Conservation (phyloP, 768 basidiomycete genomes). For the Infundibulicybe gibba region DNA sequence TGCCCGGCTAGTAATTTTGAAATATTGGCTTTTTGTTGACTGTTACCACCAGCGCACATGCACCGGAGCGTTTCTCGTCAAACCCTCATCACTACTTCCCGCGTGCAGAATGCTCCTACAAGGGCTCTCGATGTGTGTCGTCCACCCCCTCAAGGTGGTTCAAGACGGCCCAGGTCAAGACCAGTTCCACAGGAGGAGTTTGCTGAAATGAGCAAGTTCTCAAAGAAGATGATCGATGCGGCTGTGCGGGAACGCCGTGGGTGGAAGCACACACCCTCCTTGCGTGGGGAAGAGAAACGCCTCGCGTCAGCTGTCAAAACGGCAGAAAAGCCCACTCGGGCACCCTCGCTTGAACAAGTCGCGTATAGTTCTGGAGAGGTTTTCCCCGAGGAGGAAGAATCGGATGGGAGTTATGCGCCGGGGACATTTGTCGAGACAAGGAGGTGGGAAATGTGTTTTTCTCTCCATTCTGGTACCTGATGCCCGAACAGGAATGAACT, state of each 20-base stretch:
- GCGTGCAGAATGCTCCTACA: background rate
- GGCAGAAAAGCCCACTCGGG: slow-evolving; percentile 1
- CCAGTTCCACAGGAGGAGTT: slow-evolving; percentile 5
- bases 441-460: slow-evolving; percentile 26
- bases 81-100: background rate
- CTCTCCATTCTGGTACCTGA: slow-evolving; percentile 4
- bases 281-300: slow-evolving; percentile 37
- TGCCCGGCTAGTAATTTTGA: too few species aligned
- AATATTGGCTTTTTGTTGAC: too few species aligned
- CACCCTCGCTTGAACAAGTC: slow-evolving; percentile 12
- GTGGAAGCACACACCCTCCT: slow-evolving; percentile 32
- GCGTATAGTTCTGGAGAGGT: slow-evolving; percentile 9
- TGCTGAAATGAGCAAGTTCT: slow-evolving; percentile 11
- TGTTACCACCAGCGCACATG: background rate
- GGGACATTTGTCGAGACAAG: slow-evolving; percentile 54
- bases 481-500: slow-evolving; percentile 27
- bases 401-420: slow-evolving; percentile 20
- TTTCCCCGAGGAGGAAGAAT: slow-evolving; percentile 5
- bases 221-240: slow-evolving; percentile 29
- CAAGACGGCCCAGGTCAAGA: too few species aligned
- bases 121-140: too few species aligned
- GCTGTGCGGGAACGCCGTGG: slow-evolving; percentile 21
- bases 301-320: slow-evolving; percentile 14
- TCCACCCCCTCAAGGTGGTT: too few species aligned
- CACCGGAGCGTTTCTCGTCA: background rate